Evolutionary conservation across 1,139 yeast genomes (phyloP), one percentile per base, ranked within the genome.

Genomic region (Diutina catenulata): DNA sequence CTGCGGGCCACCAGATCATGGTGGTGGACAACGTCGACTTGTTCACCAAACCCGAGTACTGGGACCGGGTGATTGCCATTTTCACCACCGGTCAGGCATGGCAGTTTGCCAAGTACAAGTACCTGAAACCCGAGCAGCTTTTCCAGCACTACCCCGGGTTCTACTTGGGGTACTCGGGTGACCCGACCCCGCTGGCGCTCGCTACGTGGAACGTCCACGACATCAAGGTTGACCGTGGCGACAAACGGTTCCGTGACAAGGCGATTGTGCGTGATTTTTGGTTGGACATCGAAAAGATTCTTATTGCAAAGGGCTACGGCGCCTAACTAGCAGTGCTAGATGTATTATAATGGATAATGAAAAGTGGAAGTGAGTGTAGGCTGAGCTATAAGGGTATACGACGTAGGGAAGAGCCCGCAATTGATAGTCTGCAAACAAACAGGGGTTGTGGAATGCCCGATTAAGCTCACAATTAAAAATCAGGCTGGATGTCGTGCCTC

Each of bases 41-140:
- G 57, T 88, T 91, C 63, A 79, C 82, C 20, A 88, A 87, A 53
- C 95, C 95, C 3, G 98, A 91, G 52, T 87, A 93, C 58, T 91
- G 99, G 99, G 86, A 80, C 50, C 70, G 98, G 42, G 96, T 93
- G 1, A 83, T 91, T 37, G 97, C 95, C 0, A 84, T 91, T 22
- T 82, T 91, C 61, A 91, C 95, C 13, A 91, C 97, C 2, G 98
- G 99, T 14, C 98, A 91, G 60, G 70, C 80, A 39, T 91, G 99
- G 99, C 99, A 91, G 60, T 84, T 91, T 59, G 75, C 83, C 50
- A 76, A 79, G 49, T 91, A 91, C 58, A 82, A 80, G 51, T 82
- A 87, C 74, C 69, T 78, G 27, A 28, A 33, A 13, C 96, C 98
- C 1, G 77, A 81, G 43, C 65, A 68, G 29, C 64, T 91, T 45